Base-by-base conservation (phyloP, 2,329 filamentous ascomycete genomes). In the Nannizziopsis arthrosporioides region DNA sequence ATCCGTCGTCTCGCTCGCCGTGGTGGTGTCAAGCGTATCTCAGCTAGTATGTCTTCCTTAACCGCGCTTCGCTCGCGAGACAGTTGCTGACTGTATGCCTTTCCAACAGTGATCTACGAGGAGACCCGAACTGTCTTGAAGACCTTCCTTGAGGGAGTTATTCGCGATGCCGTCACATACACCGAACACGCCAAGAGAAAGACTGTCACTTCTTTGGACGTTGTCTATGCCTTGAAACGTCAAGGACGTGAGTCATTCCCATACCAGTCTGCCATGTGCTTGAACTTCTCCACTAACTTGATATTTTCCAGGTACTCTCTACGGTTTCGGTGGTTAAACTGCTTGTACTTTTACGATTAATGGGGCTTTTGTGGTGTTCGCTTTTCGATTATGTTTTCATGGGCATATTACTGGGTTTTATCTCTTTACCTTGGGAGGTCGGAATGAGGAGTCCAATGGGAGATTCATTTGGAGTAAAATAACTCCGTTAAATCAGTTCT, bases 11-110 rank as follows among this genome's bases (percentile, higher is more conserved):
- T 95, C 70, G 89, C 89, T 58, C 89, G 89, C 75, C 88, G 89
- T 92, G 89, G 89, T 73, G 89, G 89, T 89, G 89, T 95, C 80
- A 95, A 95, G 86, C 89, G 89, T 94, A 95, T 95, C 66, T 94
- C 88, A 65, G 89, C 89, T 69, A 93, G 82, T 85, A 80, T 69
- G 77, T 74, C 50, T 10, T 32, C 46, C 50, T 35, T 44, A 4
- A 6, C 38, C 44, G 47, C 39, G 37, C 40, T 18, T 37, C 11
- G 17, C 18, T 35, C 27, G 30, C 17, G 8, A 22, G 41, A 4
- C 12, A 35, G 31, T 34, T 36, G 14, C 35, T 27, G 11, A 40
- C 30, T 30, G n/a, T 27, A 6, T 6, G 18, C 37, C 11, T 19
- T 41, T 15, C 18, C 15, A 51, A 42, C 58, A 77, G 76, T 85